phyloP scores from a whole-genome alignment of 768 basidiomycete genomes.

The Sistotremastrum niveocremeum region DNA sequence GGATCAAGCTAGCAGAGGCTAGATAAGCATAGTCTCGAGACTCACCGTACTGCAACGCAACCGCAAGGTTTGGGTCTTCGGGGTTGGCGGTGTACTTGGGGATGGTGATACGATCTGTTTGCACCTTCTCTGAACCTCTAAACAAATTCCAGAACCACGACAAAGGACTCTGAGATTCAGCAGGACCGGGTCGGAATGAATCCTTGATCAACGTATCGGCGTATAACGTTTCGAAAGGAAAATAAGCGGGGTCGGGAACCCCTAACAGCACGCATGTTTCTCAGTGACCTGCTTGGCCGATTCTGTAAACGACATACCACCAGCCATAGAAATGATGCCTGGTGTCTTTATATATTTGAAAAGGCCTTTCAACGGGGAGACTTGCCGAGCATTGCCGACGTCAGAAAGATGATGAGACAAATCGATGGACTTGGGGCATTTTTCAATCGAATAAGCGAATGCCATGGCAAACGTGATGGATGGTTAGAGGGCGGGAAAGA shows the following conservation, averaged over 20 bases:
- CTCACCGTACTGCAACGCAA: slow-evolving; percentile 56
- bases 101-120: slow-evolving; percentile 36
- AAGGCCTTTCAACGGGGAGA: slow-evolving; percentile 53
- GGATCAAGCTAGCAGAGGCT: background rate
- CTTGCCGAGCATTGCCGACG: slow-evolving; percentile 31
- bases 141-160: slow-evolving; percentile 52
- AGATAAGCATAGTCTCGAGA: slow-evolving; percentile 1
- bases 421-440: slow-evolving; percentile 36
- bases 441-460: too few species aligned
- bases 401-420: slow-evolving; percentile 61
- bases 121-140: slow-evolving; percentile 23
- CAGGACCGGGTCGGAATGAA: slow-evolving; percentile 21
- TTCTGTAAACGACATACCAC: slow-evolving; percentile 30
- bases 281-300: background rate
- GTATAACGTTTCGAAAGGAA: slow-evolving; percentile 52
- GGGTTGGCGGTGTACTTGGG: slow-evolving; percentile 42
- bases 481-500: too few species aligned
- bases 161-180: slow-evolving; percentile 20
- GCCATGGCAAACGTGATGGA: too few species aligned
- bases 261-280: slow-evolving; percentile 23
- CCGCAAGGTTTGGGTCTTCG: slow-evolving; percentile 42
- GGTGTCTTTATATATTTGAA: slow-evolving; percentile 43
- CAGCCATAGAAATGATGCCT: slow-evolving; percentile 49
- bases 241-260: slow-evolving; percentile 52
- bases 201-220: slow-evolving; percentile 39